Conservation (phyloP, 1,284 basidiomycete genomes). For the Bjerkandera adusta region DNA sequence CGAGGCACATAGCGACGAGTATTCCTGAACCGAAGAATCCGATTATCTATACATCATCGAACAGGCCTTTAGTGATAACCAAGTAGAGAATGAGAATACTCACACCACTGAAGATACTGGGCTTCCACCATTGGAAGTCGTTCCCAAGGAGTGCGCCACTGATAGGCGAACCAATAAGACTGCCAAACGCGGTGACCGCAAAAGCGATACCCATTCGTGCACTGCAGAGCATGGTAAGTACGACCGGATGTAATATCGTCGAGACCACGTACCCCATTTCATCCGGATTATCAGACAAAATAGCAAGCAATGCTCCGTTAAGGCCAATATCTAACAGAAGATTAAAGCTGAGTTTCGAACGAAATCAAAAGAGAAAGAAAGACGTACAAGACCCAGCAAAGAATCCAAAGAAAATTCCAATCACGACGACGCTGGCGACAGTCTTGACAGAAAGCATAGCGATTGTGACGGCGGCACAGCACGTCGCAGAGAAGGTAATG, state of each 20-base stretch:
- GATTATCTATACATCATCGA: constrained; percentile 1
- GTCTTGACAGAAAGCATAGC: constrained; percentile 40
- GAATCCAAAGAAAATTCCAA: constrained; percentile 48
- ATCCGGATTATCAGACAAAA: constrained; percentile 37
- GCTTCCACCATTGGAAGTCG: constrained; percentile 12
- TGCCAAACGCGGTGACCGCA: constrained; percentile 1
- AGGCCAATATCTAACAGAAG: constrained; percentile 42
- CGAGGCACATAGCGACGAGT: not conserved
- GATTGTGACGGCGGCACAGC: constrained; percentile 41
- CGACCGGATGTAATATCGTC: too few relatives aligned
- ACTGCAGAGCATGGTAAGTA: constrained; percentile 30
- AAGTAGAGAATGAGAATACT: constrained; percentile 2
- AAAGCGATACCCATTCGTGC: constrained; percentile 54
- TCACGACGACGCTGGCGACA: constrained; percentile 36
- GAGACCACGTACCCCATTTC: constrained; percentile 47
- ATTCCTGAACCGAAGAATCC: constrained; percentile 2
- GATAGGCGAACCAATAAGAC: constrained; percentile 13
- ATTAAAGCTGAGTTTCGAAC: not conserved
- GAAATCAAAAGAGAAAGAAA: not conserved
- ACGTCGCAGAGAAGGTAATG: constrained; percentile 35
- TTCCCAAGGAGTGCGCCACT: constrained; percentile 10
- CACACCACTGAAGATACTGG: constrained; percentile 14
- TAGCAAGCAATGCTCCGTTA: constrained; percentile 45
- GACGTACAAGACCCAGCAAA: constrained; percentile 46
- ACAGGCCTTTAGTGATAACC: not conserved